Conservation (phyloP, 1,284 basidiomycete genomes). For the Puccinia coronata region DNA sequence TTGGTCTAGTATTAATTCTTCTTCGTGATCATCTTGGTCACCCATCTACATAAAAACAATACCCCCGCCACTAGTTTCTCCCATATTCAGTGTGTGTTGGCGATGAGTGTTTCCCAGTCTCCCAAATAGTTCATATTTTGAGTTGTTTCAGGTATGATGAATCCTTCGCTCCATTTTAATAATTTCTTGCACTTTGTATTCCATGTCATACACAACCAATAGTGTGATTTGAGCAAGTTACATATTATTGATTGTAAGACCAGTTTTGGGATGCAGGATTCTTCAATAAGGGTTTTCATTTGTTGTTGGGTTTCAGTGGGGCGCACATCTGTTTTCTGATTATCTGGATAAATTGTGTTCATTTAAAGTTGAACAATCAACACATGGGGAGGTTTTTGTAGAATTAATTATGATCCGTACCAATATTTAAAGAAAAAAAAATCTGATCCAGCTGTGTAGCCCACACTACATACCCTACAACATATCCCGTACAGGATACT, state of each 20-base stretch:
- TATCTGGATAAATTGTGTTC: no score
- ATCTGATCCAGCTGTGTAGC: background rate
- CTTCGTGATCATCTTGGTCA: background rate
- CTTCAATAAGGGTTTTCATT: no score
- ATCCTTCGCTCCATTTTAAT: background rate
- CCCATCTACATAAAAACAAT: background rate
- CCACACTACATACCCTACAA: no score
- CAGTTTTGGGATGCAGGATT: background rate
- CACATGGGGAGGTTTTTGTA: background rate
- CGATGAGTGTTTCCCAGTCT: background rate
- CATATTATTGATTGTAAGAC: background rate
- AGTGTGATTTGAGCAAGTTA: background rate
- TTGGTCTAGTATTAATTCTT: slow-evolving; percentile 2
- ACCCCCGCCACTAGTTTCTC: background rate
- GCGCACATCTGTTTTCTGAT: no score
- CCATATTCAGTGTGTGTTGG: background rate
- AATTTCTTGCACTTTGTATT: background rate
- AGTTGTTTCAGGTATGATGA: background rate
- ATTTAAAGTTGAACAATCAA: no score
- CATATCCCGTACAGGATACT: no score
- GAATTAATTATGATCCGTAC: no score
- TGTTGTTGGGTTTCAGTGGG: no score
- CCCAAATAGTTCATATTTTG: background rate
- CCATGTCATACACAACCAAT: background rate
- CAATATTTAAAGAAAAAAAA: background rate